Evolutionary conservation across 2,329 filamentous ascomycete species (phyloP), one percentile per base, ranked within the genome.

Genomic region (Myriosclerotinia scirpicola): DNA sequence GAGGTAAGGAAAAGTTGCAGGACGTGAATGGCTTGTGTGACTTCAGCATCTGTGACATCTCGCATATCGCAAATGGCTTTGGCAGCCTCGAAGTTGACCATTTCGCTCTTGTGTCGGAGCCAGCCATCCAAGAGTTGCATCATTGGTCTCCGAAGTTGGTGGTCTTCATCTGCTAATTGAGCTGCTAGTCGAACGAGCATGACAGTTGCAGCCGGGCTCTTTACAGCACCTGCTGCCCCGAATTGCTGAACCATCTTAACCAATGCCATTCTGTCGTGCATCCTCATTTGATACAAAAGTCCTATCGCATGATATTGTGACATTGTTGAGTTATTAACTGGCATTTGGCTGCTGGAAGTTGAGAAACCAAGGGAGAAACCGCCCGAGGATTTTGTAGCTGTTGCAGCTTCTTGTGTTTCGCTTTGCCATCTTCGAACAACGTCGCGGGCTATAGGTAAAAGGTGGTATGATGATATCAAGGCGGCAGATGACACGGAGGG

Each of bases 181-280:
- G 94, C 92, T 44, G 95, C 95, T 71, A 99, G 81, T 73, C 95
- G 87, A 65, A 99, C 95, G 38, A 99, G 85, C 86, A 99, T 89
- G 61, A 99, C 87, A 67, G 93, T 90, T 44, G 93, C 95, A 68
- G 94, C 92, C 26, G 95, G 93, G 79, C 91, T 97, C 87, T 97
- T 98, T 69, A 98, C 90, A 14, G 92, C 92, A 67, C 95, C 95
- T 20, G 93, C 87, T 64, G 90, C 89, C 63, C 93, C 93, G 77
- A 97, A 98, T 79, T 99, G 95, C 81, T 99, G 95, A n/a, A 99
- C 94, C 95, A 99, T 98, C 85, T 99, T 99, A 69, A 98, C 94
- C 74, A 99, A 81, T 30, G 95, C 93, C 95, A 99, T 99, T 75
- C 95, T 88, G 79, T 99, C 95, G 78, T 97, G 93, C 75, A 90